Conservation (phyloP, 805 yeast genomes). For the Geotrichum ghanense region DNA sequence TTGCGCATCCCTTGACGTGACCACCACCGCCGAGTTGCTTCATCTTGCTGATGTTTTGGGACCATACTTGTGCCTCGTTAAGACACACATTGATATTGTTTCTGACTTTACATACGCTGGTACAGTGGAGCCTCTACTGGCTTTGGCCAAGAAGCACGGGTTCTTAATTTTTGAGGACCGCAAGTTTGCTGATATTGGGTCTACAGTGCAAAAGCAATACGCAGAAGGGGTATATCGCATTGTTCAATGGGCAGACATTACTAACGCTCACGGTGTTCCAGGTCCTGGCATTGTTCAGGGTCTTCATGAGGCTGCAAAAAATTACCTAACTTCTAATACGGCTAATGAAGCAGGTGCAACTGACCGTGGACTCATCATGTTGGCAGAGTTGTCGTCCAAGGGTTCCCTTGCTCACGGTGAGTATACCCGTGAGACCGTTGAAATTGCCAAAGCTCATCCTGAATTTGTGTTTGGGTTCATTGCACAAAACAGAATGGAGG, state of each 20-base stretch:
- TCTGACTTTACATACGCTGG: slow-evolving; percentile 78
- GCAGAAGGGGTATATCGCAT: slow-evolving; percentile 81
- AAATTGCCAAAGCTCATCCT: slow-evolving; percentile 76
- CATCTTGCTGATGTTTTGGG: slow-evolving; percentile 68
- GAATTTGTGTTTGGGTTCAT: slow-evolving; percentile 94
- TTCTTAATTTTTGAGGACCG: slow-evolving; percentile 94
- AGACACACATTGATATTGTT: slow-evolving; percentile 89
- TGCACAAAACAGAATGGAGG: slow-evolving; percentile 82
- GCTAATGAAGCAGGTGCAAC: slow-evolving; percentile 28
- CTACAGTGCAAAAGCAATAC: slow-evolving; percentile 91
- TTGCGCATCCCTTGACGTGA: slow-evolving; percentile 91
- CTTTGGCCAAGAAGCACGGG: slow-evolving; percentile 65
- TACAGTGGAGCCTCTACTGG: slow-evolving; percentile 65
- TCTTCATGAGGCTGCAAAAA: slow-evolving; percentile 61
- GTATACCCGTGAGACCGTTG: slow-evolving; percentile 78
- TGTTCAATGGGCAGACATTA: slow-evolving; percentile 91
- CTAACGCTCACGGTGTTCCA: slow-evolving; percentile 96
- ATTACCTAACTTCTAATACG: slow-evolving; percentile 36
- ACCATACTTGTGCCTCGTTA: slow-evolving; percentile 82
- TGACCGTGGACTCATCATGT: slow-evolving; percentile 74
- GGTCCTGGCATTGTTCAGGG: slow-evolving; percentile 92
- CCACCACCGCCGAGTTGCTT: slow-evolving; percentile 66
- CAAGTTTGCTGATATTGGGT: slow-evolving; percentile 97
- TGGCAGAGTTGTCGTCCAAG: slow-evolving; percentile 89
- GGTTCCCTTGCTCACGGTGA: slow-evolving; percentile 91